phyloP scores from a whole-genome alignment of 306 rosid species.

The Malus sylvestris region DNA sequence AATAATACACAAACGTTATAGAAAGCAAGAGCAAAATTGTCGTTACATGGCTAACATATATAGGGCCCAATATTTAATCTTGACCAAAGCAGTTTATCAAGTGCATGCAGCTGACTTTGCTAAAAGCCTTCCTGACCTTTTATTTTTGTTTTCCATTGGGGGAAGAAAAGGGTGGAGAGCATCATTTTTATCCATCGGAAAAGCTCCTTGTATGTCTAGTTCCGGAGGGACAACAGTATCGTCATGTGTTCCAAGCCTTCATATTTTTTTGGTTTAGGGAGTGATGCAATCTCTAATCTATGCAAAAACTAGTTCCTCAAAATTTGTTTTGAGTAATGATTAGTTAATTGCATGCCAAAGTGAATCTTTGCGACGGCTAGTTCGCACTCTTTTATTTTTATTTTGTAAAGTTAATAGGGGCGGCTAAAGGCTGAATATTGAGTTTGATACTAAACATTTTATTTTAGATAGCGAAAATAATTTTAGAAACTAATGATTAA shows the following conservation, averaged over 20 bases:
- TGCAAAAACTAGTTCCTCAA: conserved; percentile 9
- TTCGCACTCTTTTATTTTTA: not conserved
- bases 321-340: conserved; percentile 12
- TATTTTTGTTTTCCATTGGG: not conserved
- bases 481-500: too few species aligned
- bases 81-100: not conserved
- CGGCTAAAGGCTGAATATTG: too few species aligned
- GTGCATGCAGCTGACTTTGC: conserved; percentile 16
- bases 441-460: not conserved
- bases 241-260: conserved; percentile 19
- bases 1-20: not conserved
- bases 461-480: too few species aligned
- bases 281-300: conserved; percentile 20
- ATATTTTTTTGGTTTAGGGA: conserved; percentile 6
- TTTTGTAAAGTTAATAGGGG: not conserved
- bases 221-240: conserved; percentile 46
- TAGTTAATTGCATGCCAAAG: conserved; percentile 17
- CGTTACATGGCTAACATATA: too few species aligned
- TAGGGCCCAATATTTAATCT: not conserved
- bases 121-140: conserved; percentile 11
- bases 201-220: conserved; percentile 48
- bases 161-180: conserved; percentile 37
- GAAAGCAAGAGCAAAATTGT: too few species aligned
- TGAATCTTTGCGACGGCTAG: conserved; percentile 15
- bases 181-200: conserved; percentile 48